These are phyloP conservation scores for Colletotrichum karsti DNA, from an alignment of 2,329 filamentous ascomycete species.

Conservation along the genomic window DNA sequence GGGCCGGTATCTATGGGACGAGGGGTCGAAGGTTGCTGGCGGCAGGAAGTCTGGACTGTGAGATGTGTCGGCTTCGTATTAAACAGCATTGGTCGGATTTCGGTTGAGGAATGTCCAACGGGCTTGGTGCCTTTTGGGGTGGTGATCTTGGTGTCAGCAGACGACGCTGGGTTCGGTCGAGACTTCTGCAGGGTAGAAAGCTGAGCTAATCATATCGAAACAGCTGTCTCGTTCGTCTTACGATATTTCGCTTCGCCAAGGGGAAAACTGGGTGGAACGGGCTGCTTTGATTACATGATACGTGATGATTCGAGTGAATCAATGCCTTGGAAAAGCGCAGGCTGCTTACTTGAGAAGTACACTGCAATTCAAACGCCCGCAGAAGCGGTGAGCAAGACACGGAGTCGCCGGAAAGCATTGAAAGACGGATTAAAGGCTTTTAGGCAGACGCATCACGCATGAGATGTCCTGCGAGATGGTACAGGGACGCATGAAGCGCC, in stretches of 20 bases:
- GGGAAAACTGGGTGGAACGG: background rate
- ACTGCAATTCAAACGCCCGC: background rate
- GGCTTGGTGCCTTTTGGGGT: too few species aligned
- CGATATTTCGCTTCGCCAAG: background rate
- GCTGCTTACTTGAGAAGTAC: background rate
- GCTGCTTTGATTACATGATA: background rate
- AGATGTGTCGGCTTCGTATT: too few species aligned
- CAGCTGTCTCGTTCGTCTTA: background rate
- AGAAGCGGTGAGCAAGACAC: background rate
- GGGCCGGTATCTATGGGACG: too few species aligned
- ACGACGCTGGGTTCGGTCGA: background rate
- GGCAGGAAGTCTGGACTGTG: too few species aligned
- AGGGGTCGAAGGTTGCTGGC: too few species aligned
- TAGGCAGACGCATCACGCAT: background rate
- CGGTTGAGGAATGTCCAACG: background rate
- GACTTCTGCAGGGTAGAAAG: background rate
- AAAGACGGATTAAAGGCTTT: background rate
- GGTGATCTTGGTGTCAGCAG: background rate
- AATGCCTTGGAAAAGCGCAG: background rate
- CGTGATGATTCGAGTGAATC: background rate
- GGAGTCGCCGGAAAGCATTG: background rate
- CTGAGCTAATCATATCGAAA: background rate
- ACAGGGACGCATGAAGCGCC: background rate
- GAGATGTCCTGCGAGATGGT: background rate
- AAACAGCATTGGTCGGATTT: too few species aligned